These are phyloP conservation scores for Rhizopus microsporus DNA, from an alignment of 371 early-diverging fungal genomes.

Conservation along the genomic window DNA sequence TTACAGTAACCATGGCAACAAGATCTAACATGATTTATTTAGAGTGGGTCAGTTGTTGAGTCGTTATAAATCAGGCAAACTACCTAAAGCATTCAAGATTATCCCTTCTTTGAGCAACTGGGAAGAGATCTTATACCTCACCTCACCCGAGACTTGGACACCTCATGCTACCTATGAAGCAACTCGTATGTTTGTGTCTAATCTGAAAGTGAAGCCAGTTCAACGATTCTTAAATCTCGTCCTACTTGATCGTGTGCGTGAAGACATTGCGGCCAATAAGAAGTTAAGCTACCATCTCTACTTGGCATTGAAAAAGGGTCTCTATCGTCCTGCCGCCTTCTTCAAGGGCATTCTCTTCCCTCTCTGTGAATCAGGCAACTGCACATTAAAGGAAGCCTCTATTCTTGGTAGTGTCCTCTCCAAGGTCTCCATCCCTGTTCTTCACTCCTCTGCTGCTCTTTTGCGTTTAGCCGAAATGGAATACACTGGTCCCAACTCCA, in stretches of 20 bases:
- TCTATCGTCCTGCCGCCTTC: conserved; percentile 97
- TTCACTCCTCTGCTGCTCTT: conserved; percentile 94
- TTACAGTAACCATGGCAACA: not conserved
- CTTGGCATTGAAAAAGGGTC: conserved; percentile 93
- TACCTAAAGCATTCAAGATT: conserved; percentile 98
- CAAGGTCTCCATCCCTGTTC: conserved; percentile 91
- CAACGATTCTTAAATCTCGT: conserved; percentile 87
- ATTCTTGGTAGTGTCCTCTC: conserved; percentile 90
- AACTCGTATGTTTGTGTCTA: conserved; percentile 94
- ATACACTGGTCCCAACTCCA: conserved; percentile 91
- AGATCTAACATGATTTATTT: not conserved
- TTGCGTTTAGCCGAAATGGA: conserved; percentile 96
- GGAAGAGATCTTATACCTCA: conserved; percentile 94
- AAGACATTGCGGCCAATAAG: conserved; percentile 92
- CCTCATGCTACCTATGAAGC: conserved; percentile 96
- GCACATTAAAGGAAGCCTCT: conserved; percentile 97
- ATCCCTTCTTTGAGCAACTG: conserved; percentile 94
- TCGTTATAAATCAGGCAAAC: conserved; percentile 93
- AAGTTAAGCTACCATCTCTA: conserved; percentile 96
- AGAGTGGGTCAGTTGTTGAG: conserved; percentile 88
- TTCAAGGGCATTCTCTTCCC: conserved; percentile 98
- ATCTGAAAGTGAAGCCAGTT: conserved; percentile 90
- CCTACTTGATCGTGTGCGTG: conserved; percentile 88
- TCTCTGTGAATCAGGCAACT: conserved; percentile 90
- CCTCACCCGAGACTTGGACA: conserved; percentile 92